Evolutionary conservation across 257 asterid species (phyloP), one percentile per base, ranked within the genome.

Genomic region (Solanum pinnatisectum): DNA sequence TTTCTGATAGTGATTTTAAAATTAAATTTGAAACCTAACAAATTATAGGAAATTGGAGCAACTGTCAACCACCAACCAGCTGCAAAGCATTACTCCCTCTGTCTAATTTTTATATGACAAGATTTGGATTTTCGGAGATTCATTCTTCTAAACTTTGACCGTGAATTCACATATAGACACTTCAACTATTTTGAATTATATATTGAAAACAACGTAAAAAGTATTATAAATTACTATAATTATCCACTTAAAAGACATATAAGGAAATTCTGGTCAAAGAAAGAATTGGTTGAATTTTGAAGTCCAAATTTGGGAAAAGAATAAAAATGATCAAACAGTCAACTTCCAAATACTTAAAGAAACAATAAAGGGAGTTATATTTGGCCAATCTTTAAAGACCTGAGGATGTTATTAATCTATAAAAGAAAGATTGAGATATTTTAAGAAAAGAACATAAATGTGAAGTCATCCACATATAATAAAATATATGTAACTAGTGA

Each of bases 11-110:
- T 71, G 89, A 87, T 68, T 68, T 42, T 65, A 89, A 83, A 5
- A 73, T 83, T 89, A 87, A 87, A 83, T 87, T 81, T 71, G 88
- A 87, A 88, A 91, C 93, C 91, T 86, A 90, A 90, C 84, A 89
- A 90, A 89, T 90, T n/a, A 89, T 89, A 86, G 40, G 9, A 87
- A 84, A 30, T 6, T 22, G 88, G 83, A 79, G 88, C 67, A 78
- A 65, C 87, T 72, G 86, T 89, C 94, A 90, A 91, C 91, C 87
- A 84, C 90, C 89, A 83, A 52, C 85, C 79, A 36, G 60, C 44
- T 49, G 85, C 27, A 42, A 23, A 32, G 83, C 90, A 68, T 42
- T 85, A 40, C 49, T 74, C 13, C 16, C 81, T 12, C 2, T 2
- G 7, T 10, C 71, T 7, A 63, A n/a, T 63, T 63, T 63, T 63